phyloP scores from a whole-genome alignment of 1,139 yeast species.

The Kodamaea anthophila region DNA sequence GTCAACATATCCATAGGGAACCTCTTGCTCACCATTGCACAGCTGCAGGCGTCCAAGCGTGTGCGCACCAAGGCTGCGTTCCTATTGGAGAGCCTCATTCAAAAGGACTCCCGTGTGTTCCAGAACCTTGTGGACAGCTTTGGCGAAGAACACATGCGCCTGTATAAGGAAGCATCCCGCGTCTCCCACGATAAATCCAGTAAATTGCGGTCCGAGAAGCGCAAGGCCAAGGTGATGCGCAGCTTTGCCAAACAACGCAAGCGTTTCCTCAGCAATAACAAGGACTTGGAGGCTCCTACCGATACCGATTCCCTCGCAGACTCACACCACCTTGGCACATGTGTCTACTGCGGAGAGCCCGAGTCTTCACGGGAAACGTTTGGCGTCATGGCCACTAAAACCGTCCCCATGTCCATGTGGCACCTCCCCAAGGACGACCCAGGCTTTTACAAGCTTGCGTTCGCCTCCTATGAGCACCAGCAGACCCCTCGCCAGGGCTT shows the following conservation, averaged over 20 bases:
- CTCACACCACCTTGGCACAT: conserved; percentile 25
- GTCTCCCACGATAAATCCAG: conserved; percentile 8
- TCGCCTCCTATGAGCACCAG: conserved; percentile 21
- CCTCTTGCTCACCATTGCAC: conserved; percentile 45
- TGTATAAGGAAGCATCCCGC: conserved; percentile 30
- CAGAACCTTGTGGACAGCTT: conserved; percentile 50
- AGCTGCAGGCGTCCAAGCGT: conserved; percentile 41
- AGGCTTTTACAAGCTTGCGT: conserved; percentile 14
- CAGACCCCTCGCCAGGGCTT: conserved; percentile 9
- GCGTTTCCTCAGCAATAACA: conserved; percentile 29
- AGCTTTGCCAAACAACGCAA: conserved; percentile 39
- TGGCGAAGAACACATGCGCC: conserved; percentile 48
- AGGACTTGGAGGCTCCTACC: conserved; percentile 18
- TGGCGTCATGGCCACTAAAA: conserved; percentile 46
- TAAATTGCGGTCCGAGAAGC: conserved; percentile 22
- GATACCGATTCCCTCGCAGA: conserved; percentile 8
- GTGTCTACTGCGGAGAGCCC: conserved; percentile 65
- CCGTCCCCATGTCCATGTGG: conserved; percentile 41
- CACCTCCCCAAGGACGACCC: conserved; percentile 28
- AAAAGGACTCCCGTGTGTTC: conserved; percentile 42
- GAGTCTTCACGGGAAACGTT: conserved; percentile 41
- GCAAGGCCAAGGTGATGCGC: conserved; percentile 34
- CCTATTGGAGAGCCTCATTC: conserved; percentile 44
- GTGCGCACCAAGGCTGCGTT: conserved; percentile 50
- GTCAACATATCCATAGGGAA: conserved; percentile 52